These are phyloP conservation scores for Pseudogymnoascus sp. DNA, from an alignment of 2,329 filamentous ascomycete species.

Conservation along the genomic window DNA sequence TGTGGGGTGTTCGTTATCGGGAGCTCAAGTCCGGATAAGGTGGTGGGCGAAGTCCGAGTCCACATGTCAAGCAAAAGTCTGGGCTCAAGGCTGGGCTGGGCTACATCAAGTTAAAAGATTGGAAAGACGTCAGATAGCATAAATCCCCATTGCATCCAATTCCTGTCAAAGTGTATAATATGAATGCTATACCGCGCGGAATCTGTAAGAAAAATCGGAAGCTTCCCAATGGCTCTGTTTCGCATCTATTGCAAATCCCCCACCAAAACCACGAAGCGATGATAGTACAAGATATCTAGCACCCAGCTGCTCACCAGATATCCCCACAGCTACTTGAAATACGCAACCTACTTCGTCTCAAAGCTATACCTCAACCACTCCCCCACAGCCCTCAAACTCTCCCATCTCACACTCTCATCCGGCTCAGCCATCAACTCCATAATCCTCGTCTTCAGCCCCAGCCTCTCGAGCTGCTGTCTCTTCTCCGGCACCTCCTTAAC, in stretches of 20 bases:
- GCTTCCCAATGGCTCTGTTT: conserved; percentile 1
- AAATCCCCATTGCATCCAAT: background rate
- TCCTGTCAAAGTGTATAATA: background rate
- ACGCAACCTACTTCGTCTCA: conserved; percentile 32
- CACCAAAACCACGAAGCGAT: conserved; percentile 1
- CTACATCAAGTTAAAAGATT: background rate
- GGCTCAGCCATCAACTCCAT: conserved; percentile 67
- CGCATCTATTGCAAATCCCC: background rate
- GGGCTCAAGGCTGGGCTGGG: background rate
- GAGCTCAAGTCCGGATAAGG: conserved; percentile 8
- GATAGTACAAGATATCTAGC: background rate
- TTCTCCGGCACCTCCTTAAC: conserved; percentile 66
- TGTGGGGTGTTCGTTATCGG: conserved; percentile 8
- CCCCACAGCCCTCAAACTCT: conserved; percentile 64
- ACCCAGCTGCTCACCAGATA: background rate
- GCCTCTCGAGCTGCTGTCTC: conserved; percentile 54
- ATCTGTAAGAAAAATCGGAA: background rate
- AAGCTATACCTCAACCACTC: conserved; percentile 69
- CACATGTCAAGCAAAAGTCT: background rate
- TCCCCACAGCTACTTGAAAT: background rate
- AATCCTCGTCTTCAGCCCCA: conserved; percentile 59
- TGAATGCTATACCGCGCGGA: conserved; percentile 1
- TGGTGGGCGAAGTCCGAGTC: conserved; percentile 5
- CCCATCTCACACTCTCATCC: conserved; percentile 65
- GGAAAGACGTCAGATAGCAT: background rate